phyloP scores from a whole-genome alignment of 495 filamentous ascomycete genomes.

The Bacidia rubella region DNA sequence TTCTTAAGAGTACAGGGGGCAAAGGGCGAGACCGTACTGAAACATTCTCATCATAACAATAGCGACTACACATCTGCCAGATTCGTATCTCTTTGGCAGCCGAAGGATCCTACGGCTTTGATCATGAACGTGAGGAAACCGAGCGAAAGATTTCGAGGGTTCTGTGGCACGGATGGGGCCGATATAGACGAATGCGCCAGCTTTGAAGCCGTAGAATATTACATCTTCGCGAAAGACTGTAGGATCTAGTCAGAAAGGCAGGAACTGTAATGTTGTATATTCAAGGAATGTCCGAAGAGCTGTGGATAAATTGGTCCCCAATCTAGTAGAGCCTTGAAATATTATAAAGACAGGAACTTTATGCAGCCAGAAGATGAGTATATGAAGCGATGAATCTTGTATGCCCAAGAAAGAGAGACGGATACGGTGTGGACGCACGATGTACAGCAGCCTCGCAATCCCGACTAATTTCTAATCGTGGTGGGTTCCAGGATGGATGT shows the following conservation, averaged over 20 bases:
- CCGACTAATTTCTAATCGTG: not conserved
- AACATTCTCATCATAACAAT: slow-evolving; percentile 11
- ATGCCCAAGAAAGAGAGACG: not conserved
- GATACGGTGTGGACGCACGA: not conserved
- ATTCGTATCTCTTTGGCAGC: slow-evolving; percentile 3
- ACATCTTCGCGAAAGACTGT: not conserved
- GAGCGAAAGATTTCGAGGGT: not conserved
- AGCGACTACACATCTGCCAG: slow-evolving; percentile 2
- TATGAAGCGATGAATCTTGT: too few relatives aligned
- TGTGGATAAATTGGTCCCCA: too few relatives aligned
- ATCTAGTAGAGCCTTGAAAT: too few relatives aligned
- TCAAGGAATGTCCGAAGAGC: too few relatives aligned
- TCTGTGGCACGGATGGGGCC: not conserved
- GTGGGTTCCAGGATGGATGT: not conserved
- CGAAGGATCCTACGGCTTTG: not conserved
- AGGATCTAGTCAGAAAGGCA: too few relatives aligned
- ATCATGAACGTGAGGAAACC: not conserved
- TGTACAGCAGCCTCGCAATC: not conserved
- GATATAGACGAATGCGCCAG: not conserved
- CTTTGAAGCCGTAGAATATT: not conserved
- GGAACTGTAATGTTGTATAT: too few relatives aligned
- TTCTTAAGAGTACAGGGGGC: too few relatives aligned
- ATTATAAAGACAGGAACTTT: too few relatives aligned
- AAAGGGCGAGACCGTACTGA: too few relatives aligned
- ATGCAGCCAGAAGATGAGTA: too few relatives aligned